These are phyloP conservation scores for Rhodotorula taiwanensis DNA, from an alignment of 768 basidiomycete genomes.

Conservation along the genomic window DNA sequence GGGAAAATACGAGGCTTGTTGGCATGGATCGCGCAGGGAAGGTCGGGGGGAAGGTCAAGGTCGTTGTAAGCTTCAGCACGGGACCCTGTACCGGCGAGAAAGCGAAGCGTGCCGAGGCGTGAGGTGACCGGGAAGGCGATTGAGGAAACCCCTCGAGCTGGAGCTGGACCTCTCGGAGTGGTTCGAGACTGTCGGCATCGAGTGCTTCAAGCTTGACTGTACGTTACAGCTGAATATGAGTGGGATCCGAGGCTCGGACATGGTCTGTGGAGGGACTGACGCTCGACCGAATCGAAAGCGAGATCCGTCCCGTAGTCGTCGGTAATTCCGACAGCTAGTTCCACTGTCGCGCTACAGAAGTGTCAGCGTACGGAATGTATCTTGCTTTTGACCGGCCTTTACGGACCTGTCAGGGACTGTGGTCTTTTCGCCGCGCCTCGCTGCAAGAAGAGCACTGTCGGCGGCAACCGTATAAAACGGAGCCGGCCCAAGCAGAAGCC, in stretches of 20 bases:
- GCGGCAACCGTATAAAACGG: constrained; percentile 25
- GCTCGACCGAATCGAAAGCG: constrained; percentile 20
- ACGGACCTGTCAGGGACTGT: background rate
- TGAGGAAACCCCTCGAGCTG: background rate
- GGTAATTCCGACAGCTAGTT: constrained; percentile 18
- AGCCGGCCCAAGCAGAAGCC: constrained; percentile 22
- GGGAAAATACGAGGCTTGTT: background rate
- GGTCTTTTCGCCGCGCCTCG: background rate
- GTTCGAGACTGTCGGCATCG: background rate
- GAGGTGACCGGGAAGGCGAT: background rate
- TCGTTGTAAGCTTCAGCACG: constrained; percentile 8
- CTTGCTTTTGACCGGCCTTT: too few species aligned
- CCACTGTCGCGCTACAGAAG: constrained; percentile 6
- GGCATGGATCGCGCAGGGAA: background rate
- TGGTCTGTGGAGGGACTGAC: background rate
- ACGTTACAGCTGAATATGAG: background rate
- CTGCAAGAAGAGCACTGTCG: background rate
- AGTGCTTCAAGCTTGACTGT: background rate
- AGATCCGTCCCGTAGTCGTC: constrained; percentile 34
- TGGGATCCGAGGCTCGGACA: fast-evolving
- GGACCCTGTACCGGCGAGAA: constrained; percentile 16
- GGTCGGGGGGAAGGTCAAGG: background rate
- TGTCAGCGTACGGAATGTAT: too few species aligned
- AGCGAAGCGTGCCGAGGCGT: background rate
- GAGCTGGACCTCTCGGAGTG: background rate